Evolutionary conservation across 306 rosid species (phyloP).

Genomic region (Cotoneaster glaucophyllus): DNA sequence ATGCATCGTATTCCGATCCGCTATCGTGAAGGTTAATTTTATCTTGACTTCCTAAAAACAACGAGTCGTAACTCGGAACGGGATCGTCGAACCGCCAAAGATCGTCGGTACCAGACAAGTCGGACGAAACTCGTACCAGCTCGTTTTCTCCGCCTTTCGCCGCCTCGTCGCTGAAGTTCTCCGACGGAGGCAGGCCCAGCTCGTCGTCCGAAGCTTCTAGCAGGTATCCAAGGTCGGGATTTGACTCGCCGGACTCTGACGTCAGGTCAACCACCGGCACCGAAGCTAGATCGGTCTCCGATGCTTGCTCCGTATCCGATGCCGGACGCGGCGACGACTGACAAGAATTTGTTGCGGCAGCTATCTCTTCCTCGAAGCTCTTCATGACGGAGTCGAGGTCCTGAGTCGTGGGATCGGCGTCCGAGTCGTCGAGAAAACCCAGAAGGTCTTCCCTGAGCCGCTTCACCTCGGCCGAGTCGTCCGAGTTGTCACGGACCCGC

Average conservation of each 20-base stretch:
- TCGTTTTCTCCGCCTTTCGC: slow-evolving; percentile 27
- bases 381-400: slow-evolving; percentile 75
- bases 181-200: slow-evolving; percentile 74
- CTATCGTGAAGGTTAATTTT: neutral
- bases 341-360: slow-evolving; percentile 24
- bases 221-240: slow-evolving; percentile 66
- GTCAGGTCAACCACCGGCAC: slow-evolving; percentile 36
- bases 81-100: slow-evolving; percentile 64
- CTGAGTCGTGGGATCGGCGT: slow-evolving; percentile 36
- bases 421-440: slow-evolving; percentile 57
- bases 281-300: neutral
- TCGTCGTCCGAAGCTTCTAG: slow-evolving; percentile 85
- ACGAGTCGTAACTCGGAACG: slow-evolving; percentile 52
- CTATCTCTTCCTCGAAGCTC: slow-evolving; percentile 77
- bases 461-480: slow-evolving; percentile 55
- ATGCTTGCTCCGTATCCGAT: neutral
- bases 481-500: slow-evolving; percentile 50
- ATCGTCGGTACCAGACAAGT: slow-evolving; percentile 58
- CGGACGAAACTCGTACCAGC: slow-evolving; percentile 38
- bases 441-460: slow-evolving; percentile 58
- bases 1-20: slow-evolving; percentile 36
- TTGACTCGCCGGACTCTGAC: slow-evolving; percentile 58
- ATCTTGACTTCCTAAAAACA: slow-evolving; percentile 40
- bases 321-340: neutral
- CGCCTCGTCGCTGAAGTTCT: slow-evolving; percentile 8